A percentile compares a stretch with the other conserved stretches of the same genome.
These are phyloP conservation scores for Brettanomyces anomalus DNA, from an alignment of 805 yeast genomes.

Conservation along the genomic window DNA sequence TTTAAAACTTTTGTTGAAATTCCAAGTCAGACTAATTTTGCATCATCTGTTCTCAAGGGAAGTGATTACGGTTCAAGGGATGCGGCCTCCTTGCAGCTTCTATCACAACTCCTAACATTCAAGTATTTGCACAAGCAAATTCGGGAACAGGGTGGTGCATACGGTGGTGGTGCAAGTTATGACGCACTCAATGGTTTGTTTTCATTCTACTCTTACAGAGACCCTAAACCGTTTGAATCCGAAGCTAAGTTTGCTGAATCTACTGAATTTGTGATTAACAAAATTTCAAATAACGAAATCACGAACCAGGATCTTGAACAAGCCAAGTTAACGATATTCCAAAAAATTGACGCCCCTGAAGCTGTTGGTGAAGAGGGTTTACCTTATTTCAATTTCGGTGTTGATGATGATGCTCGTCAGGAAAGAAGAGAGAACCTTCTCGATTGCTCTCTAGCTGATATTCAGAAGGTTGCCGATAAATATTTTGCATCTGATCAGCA, in stretches of 20 bases:
- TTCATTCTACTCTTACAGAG: conserved; percentile 84
- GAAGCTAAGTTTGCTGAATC: conserved; percentile 47
- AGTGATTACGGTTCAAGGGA: conserved; percentile 60
- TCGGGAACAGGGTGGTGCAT: conserved; percentile 95
- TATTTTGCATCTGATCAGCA: conserved; percentile 34
- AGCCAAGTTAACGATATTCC: conserved; percentile 87
- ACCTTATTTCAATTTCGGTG: conserved; percentile 52
- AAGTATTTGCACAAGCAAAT: conserved; percentile 81
- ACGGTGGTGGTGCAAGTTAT: conserved; percentile 90
- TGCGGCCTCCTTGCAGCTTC: conserved; percentile 77
- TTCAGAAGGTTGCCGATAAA: conserved; percentile 56
- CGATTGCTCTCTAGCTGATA: conserved; percentile 53
- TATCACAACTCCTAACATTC: conserved; percentile 73
- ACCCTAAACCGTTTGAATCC: conserved; percentile 77
- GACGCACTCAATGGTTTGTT: conserved; percentile 75
- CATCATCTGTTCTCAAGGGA: conserved; percentile 61
- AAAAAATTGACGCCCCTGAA: conserved; percentile 82
- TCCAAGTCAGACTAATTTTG: conserved; percentile 85
- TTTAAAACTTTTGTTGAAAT: conserved; percentile 42
- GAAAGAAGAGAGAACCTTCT: conserved; percentile 66
- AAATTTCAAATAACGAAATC: conserved; percentile 15
- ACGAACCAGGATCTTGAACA: conserved; percentile 64
- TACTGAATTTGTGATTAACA: conserved; percentile 35
- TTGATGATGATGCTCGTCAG: conserved; percentile 75
- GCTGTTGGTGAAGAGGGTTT: conserved; percentile 75